Evolutionary conservation across 73 alveolate species (phyloP).

Genomic region (Paraurostyla sp.): DNA sequence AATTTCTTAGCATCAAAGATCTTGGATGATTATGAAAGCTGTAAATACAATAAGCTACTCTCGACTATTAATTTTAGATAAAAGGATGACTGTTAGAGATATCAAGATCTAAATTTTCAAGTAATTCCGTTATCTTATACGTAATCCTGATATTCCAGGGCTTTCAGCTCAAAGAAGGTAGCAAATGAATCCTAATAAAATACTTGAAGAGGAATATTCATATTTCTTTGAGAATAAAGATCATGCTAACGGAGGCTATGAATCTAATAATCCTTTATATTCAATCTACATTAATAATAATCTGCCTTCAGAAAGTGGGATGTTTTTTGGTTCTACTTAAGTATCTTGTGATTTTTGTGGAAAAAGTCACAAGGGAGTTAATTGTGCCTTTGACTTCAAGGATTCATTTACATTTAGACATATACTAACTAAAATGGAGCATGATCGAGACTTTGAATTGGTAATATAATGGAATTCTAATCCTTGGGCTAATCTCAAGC

Average conservation of each 20-base stretch:
- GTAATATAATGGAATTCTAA: conserved; percentile 7
- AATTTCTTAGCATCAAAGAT: not conserved
- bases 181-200: not conserved
- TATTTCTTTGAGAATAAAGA: conserved; percentile 27
- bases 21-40: not conserved
- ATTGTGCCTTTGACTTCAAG: conserved; percentile 51
- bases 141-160: not conserved
- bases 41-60: conserved; percentile 7
- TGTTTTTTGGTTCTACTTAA: not conserved
- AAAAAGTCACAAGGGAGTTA: conserved; percentile 28
- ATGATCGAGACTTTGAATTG: conserved; percentile 28
- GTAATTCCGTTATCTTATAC: conserved; percentile 7
- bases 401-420: conserved; percentile 12
- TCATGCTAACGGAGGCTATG: not conserved
- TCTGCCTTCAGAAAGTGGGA: conserved; percentile 21
- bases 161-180: not conserved
- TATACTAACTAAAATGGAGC: not conserved
- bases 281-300: conserved; percentile 17
- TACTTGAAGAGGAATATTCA: conserved; percentile 19
- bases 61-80: conserved; percentile 28
- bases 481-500: conserved; percentile 21
- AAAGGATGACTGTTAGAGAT: conserved; percentile 37
- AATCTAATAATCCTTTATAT: conserved; percentile 16
- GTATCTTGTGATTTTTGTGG: conserved; percentile 50
- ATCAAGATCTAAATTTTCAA: not conserved